Evolutionary conservation across 768 basidiomycete genomes (phyloP), one percentile per base, ranked within the genome.

Genomic region (Xanthoconium purpureum): DNA sequence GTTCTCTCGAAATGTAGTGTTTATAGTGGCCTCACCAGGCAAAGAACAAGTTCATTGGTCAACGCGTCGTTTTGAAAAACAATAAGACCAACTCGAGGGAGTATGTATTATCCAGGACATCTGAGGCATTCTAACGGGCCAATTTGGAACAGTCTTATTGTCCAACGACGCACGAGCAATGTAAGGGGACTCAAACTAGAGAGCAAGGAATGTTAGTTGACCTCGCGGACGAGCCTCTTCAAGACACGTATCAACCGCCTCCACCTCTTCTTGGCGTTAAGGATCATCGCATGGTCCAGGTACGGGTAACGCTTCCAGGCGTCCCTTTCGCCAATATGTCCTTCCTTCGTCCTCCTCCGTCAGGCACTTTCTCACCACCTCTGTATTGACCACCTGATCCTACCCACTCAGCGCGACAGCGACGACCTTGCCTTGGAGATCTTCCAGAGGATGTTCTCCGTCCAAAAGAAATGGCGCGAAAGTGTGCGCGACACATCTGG

Each of bases 401-500:
- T 62, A 59, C 36, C 72, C 77, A 37, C 73, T 66, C 30, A 80
- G 58, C 54, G 67, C 70, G 7, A 80, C 73, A 12, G 71, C 73
- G 13, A 75, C 66, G 11, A 44, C 50, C 52, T 57, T 60, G 6
- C 62, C 69, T 9, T 32, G 49, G 3, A 88, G 58, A 52, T 87
- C 85, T 73, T 78, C 79, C 83, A 88, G 29, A 87, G 58, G 14
- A 82, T 73, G 36, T 79, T 83, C 65, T 88, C 82, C 32, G 75
- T 65, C 87, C 87, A 88, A 63, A 86, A 87, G 64, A 88, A 87
- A 51, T 83, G 77, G 3, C 87, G 74, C 14, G 76, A 73, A 15
- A 88, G 75, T 39, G 82, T 77, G 3, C 82, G 76, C 47, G 85
- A 78, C 45, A 85, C 77, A 61, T 87, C 85, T 11, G 83, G 72